Percentiles rank a stretch among this genome's conserved stretches.
These are phyloP conservation scores for Cichorium intybus DNA, from an alignment of 140 eudicot species.

Conservation along the genomic window DNA sequence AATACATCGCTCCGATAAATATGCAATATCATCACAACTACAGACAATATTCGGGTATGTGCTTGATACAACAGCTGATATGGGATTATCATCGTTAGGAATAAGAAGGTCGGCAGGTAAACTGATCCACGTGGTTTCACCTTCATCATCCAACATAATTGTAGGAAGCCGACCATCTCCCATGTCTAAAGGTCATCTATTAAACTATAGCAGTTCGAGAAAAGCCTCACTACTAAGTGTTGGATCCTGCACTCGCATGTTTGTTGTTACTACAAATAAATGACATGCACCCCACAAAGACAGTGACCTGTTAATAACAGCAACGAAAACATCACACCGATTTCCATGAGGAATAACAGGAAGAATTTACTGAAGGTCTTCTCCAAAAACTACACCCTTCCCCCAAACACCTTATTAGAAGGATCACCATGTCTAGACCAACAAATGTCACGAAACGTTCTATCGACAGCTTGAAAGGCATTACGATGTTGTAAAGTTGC, in stretches of 20 bases:
- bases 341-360: not conserved
- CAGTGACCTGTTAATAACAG: not conserved
- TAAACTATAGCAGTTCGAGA: no score
- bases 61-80: not conserved
- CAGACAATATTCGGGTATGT: not conserved
- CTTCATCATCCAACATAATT: no score
- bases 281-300: not conserved
- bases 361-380: conserved; percentile 2
- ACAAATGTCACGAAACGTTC: not conserved
- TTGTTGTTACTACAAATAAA: not conserved
- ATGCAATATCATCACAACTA: not conserved
- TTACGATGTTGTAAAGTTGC: conserved; percentile 12
- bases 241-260: no score
- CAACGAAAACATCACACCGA: not conserved
- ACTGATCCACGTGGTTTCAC: not conserved
- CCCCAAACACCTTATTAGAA: conserved; percentile 4
- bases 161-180: no score
- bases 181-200: no score
- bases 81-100: not conserved
- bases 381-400: conserved; percentile 1
- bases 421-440: no score
- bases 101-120: not conserved
- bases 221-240: no score
- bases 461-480: not conserved
- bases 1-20: not conserved